Evolutionary conservation across 352 stramenopile species (phyloP).

Genomic region (Phytophthora aleatoria): DNA sequence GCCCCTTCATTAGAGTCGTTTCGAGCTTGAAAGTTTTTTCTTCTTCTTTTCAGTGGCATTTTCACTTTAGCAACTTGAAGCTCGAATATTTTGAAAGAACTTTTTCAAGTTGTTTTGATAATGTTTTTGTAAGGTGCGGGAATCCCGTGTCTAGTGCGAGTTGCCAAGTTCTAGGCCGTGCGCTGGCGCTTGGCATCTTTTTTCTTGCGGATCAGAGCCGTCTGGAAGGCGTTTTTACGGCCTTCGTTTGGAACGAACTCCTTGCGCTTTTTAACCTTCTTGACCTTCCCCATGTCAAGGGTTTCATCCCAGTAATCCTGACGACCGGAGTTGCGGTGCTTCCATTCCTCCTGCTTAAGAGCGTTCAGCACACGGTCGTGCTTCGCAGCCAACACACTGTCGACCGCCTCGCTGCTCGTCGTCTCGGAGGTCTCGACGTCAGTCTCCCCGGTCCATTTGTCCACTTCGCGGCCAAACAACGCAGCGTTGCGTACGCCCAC

Average conservation of each 20-base stretch:
- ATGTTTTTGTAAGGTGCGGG: constrained; percentile 20
- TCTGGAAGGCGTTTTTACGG: constrained; percentile 71
- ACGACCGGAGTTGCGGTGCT: constrained; percentile 63
- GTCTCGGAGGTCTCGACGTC: constrained; percentile 52
- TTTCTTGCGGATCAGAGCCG: constrained; percentile 64
- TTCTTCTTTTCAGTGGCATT: not conserved
- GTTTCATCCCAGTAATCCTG: constrained; percentile 83
- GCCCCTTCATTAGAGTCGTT: constrained; percentile 10
- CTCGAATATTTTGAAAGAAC: not conserved
- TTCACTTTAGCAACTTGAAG: not conserved
- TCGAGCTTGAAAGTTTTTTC: constrained; percentile 9
- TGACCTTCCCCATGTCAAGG: constrained; percentile 74
- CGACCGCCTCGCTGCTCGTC: constrained; percentile 34
- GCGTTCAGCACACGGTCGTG: constrained; percentile 75
- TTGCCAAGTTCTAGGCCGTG: constrained; percentile 13
- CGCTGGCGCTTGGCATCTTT: constrained; percentile 43
- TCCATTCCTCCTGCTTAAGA: constrained; percentile 78
- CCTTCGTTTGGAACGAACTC: constrained; percentile 84
- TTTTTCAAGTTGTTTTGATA: constrained; percentile 12
- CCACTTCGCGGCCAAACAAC: constrained; percentile 68
- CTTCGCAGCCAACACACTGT: constrained; percentile 49
- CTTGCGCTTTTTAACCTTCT: constrained; percentile 87
- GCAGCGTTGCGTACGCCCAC: constrained; percentile 66
- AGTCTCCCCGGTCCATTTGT: constrained; percentile 68
- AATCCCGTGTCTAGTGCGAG: constrained; percentile 15